Evolutionary conservation across 2,329 filamentous ascomycete species (phyloP).

Genomic region (Botrytis medusae): DNA sequence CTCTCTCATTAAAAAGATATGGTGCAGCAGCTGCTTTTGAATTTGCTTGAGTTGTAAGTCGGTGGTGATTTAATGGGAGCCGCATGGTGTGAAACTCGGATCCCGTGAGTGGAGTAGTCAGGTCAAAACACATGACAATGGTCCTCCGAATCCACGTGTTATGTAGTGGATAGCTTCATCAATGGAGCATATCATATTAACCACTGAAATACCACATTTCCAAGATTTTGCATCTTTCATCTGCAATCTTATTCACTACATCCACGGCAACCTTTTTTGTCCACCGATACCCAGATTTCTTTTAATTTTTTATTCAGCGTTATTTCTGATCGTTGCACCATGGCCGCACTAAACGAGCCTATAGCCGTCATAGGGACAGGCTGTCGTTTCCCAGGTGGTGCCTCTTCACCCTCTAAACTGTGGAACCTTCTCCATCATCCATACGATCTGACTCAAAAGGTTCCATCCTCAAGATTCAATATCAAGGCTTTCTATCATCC

Average conservation of each 20-base stretch:
- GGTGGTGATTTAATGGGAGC: not conserved
- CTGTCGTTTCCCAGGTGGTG: constrained; percentile 41
- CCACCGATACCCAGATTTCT: not conserved
- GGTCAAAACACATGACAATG: not conserved
- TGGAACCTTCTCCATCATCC: constrained; percentile 40
- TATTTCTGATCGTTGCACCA: not conserved
- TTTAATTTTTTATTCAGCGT: not conserved
- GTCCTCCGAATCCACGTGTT: not conserved
- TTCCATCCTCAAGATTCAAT: constrained; percentile 46
- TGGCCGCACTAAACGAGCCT: constrained; percentile 27
- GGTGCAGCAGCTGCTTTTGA: constrained; percentile 2
- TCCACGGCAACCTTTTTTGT: not conserved
- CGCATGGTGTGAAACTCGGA: not conserved
- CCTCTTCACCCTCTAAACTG: constrained; percentile 40
- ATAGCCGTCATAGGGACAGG: constrained; percentile 42
- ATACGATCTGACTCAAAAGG: constrained; percentile 28
- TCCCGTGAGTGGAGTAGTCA: not conserved
- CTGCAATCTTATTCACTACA: not conserved
- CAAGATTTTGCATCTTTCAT: not conserved
- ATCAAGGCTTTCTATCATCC: constrained; percentile 54
- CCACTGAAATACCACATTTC: not conserved
- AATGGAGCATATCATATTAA: not conserved
- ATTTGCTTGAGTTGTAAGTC: not conserved
- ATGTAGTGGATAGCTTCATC: not conserved
- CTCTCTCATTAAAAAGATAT: not conserved